A percentile compares a stretch with the other conserved stretches of the same genome.
phyloP scores from a whole-genome alignment of 2,329 filamentous ascomycete genomes.

The Thelonectria blattea region DNA sequence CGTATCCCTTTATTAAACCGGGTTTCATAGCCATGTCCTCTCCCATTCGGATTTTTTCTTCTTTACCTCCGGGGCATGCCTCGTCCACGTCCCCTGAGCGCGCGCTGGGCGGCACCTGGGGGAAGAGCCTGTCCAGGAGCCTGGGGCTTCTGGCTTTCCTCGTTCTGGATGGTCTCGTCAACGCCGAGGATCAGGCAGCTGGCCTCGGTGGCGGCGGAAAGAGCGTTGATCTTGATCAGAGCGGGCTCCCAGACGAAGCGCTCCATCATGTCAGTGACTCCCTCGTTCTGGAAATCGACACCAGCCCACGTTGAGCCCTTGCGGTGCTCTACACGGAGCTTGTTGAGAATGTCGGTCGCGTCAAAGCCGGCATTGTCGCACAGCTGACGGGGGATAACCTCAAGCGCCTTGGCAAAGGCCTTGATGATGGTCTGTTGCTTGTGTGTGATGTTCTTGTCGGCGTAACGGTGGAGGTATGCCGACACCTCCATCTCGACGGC shows the following conservation, averaged over 20 bases:
- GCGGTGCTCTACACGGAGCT: slow-evolving; percentile 92
- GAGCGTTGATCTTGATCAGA: slow-evolving; percentile 94
- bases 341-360: slow-evolving; percentile 96
- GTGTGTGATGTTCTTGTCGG: slow-evolving; percentile 88
- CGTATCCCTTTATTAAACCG: slow-evolving; percentile 27
- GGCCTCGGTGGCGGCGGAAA: slow-evolving; percentile 94
- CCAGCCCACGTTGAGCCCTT: slow-evolving; percentile 94
- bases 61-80: slow-evolving; percentile 84
- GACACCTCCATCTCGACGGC: slow-evolving; percentile 97
- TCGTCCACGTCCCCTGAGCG: slow-evolving; percentile 80
- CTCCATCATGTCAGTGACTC: slow-evolving; percentile 92
- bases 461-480: slow-evolving; percentile 88
- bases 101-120: slow-evolving; percentile 85
- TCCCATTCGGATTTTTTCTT: slow-evolving; percentile 30
- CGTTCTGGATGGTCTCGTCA: slow-evolving; percentile 98
- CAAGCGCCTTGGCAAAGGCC: slow-evolving; percentile 94
- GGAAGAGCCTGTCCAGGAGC: slow-evolving; percentile 77
- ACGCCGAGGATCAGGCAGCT: slow-evolving; percentile 94
- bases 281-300: slow-evolving; percentile 93
- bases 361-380: slow-evolving; percentile 99
- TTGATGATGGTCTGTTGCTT: slow-evolving; percentile 99
- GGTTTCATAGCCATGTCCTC: slow-evolving; percentile 21
- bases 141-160: slow-evolving; percentile 87
- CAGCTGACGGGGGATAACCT: slow-evolving; percentile 94
- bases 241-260: slow-evolving; percentile 97